phyloP scores from a whole-genome alignment of 495 filamentous ascomycete species.

The Hyaloscypha variabilis region DNA sequence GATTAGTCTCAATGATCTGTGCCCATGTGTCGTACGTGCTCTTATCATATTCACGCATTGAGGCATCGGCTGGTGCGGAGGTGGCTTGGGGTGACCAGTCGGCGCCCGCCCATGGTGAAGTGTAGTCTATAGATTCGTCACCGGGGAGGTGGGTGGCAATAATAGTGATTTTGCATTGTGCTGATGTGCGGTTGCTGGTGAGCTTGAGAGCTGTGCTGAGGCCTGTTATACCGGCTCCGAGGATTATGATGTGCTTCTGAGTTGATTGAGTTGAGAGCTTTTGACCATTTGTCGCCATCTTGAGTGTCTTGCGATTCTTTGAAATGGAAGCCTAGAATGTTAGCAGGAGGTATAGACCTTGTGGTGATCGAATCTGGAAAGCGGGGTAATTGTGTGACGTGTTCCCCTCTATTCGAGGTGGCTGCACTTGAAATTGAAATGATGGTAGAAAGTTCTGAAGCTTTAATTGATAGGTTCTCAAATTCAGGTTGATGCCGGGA shows the following conservation, averaged over 20 bases:
- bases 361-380: background rate
- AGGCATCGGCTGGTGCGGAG: slow-evolving; percentile 6
- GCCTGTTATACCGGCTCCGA: slow-evolving; percentile 45
- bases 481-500: no score
- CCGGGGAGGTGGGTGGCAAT: slow-evolving; percentile 42
- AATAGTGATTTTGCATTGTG: slow-evolving; percentile 39
- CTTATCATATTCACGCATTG: slow-evolving; percentile 41
- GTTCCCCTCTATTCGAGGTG: no score
- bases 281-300: background rate
- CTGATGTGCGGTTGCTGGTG: slow-evolving; percentile 22
- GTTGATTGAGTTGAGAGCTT: background rate
- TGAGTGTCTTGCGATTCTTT: background rate
- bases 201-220: slow-evolving; percentile 44
- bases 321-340: background rate
- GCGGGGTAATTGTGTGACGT: background rate
- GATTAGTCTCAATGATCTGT: slow-evolving; percentile 32
- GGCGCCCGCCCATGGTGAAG: slow-evolving; percentile 22
- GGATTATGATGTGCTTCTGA: slow-evolving; percentile 20
- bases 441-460: no score
- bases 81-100: slow-evolving; percentile 24
- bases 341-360: background rate
- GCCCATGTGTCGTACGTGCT: slow-evolving; percentile 49
- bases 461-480: no score
- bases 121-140: slow-evolving; percentile 17
- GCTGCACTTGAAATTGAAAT: no score